Percentiles rank a stretch among this genome's conserved stretches.
Conservation (phyloP, 768 basidiomycete species). For the Antrodiella citrinella region DNA sequence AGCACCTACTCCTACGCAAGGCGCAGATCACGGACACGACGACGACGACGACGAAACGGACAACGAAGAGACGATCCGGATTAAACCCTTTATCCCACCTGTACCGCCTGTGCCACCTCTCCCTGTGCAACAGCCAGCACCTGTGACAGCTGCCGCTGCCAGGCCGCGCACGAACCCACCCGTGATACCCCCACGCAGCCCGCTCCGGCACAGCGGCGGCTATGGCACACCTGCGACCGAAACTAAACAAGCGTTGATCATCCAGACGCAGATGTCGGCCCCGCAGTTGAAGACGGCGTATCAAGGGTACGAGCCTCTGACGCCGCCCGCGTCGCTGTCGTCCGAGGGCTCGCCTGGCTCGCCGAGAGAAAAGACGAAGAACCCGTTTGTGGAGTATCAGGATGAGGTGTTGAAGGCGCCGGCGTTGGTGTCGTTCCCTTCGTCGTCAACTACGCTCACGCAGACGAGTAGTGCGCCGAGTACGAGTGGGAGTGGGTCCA, state of each 20-base stretch:
- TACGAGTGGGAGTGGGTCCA: not conserved
- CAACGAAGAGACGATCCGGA: conserved; percentile 3
- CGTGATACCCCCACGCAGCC: conserved; percentile 14
- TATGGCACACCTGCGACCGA: not conserved
- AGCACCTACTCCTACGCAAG: not conserved
- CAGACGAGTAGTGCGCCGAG: not conserved
- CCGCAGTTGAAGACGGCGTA: not conserved
- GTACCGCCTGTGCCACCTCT: not conserved
- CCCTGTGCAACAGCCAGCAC: not conserved
- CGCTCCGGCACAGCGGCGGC: conserved; percentile 9
- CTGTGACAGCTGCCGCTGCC: not conserved
- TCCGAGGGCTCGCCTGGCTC: conserved; percentile 19
- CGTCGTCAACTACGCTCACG: no score
- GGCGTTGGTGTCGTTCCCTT: not conserved
- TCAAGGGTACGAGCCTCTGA: conserved; percentile 26
- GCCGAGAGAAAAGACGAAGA: conserved; percentile 8
- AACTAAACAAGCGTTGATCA: conserved; percentile 4
- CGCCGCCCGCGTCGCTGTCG: conserved; percentile 34
- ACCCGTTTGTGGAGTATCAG: conserved; percentile 8
- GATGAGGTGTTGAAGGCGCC: not conserved
- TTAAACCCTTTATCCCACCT: no score
- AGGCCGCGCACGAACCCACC: not conserved
- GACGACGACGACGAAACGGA: conserved; percentile 7
- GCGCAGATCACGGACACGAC: not conserved
- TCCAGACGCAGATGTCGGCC: conserved; percentile 1